Base-by-base conservation (phyloP, 2,329 filamentous ascomycete genomes). In the Fusarium chlamydosporum region DNA sequence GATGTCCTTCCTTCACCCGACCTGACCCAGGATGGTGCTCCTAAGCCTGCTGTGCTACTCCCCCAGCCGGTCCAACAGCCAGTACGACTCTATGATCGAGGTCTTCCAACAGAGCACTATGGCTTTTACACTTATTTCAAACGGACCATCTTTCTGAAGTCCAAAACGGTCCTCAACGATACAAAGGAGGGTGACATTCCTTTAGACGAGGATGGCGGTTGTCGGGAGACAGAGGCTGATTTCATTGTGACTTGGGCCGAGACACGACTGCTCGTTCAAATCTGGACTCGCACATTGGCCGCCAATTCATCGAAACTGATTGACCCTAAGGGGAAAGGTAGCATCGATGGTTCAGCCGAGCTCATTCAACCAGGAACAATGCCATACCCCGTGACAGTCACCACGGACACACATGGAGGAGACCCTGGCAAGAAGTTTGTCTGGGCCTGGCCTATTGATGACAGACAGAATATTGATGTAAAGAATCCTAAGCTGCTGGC, bases 121-220 rank as follows among this genome's bases (percentile, higher is more conserved):
- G 93, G 93, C 4, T 97, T 97, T 81, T 97, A 97, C 81, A 92
- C 88, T 1, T 96, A 97, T 82, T 98, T 92, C 79, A 90, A 94
- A 79, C 92, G 94, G 69, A 91, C 91, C 10, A 92, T 97, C 67
- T 97, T 95, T 82, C 84, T 97, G 65, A 88, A 89, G 71, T 89
- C 88, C 16, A 80, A 84, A 12, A 79, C 79, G 1, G 77, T 81
- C 2, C 76, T 87, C 60, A 84, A 85, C 66, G 74, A 75, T n/a
- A 82, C 82, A 16, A 75, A 76, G 15, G 76, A 80, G n/a, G 76
- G 76, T 9, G 76, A 80, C 48, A 77, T 83, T 4, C 79, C 83
- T 2, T 79, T 82, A 27, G 88, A 90, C 69, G 72, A 80, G 45
- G 79, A 87, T 63, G 88, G 89, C 38, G 89, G 89, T 10, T 80